phyloP scores from a whole-genome alignment of 1,139 yeast genomes.

The Hansenula sp. region DNA sequence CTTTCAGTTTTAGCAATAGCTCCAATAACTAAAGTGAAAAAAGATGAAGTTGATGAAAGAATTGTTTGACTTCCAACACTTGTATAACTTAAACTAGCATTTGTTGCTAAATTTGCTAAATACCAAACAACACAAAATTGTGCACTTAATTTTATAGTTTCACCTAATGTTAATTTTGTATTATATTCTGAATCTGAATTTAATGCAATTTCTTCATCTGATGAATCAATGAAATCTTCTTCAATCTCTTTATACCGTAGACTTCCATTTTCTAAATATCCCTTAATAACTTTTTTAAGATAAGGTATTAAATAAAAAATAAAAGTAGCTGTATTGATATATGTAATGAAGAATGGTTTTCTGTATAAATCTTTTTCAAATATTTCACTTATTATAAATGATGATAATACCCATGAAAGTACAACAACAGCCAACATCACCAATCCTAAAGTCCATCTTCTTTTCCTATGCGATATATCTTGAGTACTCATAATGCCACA shows the following conservation, averaged over 20 bases:
- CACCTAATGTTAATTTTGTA: slow-evolving; percentile 34
- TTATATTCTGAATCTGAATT: slow-evolving; percentile 21
- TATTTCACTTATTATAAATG: slow-evolving; percentile 70
- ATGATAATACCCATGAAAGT: slow-evolving; percentile 82
- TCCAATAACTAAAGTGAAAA: slow-evolving; percentile 87
- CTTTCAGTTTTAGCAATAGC: slow-evolving; percentile 65
- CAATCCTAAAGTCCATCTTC: slow-evolving; percentile 70
- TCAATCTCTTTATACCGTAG: slow-evolving; percentile 24
- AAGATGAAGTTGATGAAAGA: slow-evolving; percentile 84
- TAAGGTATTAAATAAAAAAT: slow-evolving; percentile 72
- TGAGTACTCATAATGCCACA: background rate
- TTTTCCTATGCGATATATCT: slow-evolving; percentile 13
- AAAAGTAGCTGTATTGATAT: slow-evolving; percentile 84
- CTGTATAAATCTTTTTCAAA: slow-evolving; percentile 67
- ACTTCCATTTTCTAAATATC: slow-evolving; percentile 24
- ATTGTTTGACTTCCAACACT: slow-evolving; percentile 94
- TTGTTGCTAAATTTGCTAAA: slow-evolving; percentile 80
- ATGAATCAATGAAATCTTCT: slow-evolving; percentile 20
- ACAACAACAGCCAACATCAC: slow-evolving; percentile 70
- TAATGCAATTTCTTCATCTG: slow-evolving; percentile 23
- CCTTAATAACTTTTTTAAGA: slow-evolving; percentile 27
- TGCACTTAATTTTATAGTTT: slow-evolving; percentile 60
- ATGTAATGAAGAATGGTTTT: slow-evolving; percentile 93
- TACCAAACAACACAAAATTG: slow-evolving; percentile 90
- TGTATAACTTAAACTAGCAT: slow-evolving; percentile 82